Conservation (phyloP, 306 rosid species). For the Begonia masoniana region DNA sequence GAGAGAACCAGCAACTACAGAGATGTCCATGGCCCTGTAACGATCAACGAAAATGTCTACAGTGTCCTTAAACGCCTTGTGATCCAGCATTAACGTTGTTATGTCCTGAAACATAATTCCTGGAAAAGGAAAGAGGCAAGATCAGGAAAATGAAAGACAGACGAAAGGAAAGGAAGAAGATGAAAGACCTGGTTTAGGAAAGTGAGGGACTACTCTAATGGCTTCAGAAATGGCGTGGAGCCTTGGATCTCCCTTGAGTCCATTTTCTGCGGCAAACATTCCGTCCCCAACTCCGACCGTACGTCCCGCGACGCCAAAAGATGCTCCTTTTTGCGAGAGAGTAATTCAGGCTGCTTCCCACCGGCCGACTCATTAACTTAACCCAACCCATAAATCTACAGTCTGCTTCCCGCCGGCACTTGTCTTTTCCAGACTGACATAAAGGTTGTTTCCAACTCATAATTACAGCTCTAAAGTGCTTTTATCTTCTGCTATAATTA, state of each 20-base stretch:
- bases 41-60: slow-evolving; percentile 99
- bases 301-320: too few relatives aligned
- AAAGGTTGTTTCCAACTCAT: too few relatives aligned
- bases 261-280: slow-evolving; percentile 94
- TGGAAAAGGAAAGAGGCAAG: slow-evolving; percentile 7
- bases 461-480: too few relatives aligned
- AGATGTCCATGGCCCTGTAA: slow-evolving; percentile 91
- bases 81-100: slow-evolving; percentile 97
- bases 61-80: slow-evolving; percentile 79
- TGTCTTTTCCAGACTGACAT: too few relatives aligned
- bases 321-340: neutral
- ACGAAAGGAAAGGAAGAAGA: neutral
- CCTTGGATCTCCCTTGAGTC: slow-evolving; percentile 93
- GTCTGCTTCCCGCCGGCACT: neutral
- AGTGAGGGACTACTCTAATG: slow-evolving; percentile 93
- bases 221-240: slow-evolving; percentile 76
- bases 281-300: neutral
- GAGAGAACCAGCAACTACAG: slow-evolving; percentile 83
- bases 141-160: too few relatives aligned
- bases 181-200: slow-evolving; percentile 62
- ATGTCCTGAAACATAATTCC: slow-evolving; percentile 99
- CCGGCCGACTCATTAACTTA: too few relatives aligned
- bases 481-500: too few relatives aligned
- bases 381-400: neutral
- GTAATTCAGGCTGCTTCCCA: neutral